Evolutionary conservation across 192 early-diverging fungal genomes (phyloP), one percentile per base, ranked within the genome.

Genomic region (Linnemannia elongata): DNA sequence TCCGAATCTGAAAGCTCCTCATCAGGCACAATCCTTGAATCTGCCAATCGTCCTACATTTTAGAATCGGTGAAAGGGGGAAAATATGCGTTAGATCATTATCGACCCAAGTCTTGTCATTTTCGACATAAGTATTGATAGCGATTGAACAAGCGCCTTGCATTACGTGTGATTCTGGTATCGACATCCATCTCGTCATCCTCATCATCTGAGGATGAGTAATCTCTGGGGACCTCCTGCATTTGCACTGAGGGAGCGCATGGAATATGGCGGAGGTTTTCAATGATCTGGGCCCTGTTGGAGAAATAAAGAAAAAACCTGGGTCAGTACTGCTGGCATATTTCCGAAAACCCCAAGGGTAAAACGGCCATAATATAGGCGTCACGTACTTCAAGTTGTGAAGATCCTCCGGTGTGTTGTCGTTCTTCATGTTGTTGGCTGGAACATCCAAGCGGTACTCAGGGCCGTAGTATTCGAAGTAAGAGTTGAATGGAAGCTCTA

Each of bases 381-480:
- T 5, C 24, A 74, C 89, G 63, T 89, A 95, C 95, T 94, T 93
- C 76, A 98, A 94, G 68, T 94, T 93, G 74, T 97, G 95, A 49
- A 99, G 92, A 79, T 97, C 96, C 83, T 95, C 91, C 13, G 94
- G 94, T 38, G 95, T 95, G 85, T 99, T 99, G 81, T 93, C 91
- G 85, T 99, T 97, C 74, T 96, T 94, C 93, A 96, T 95, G 79
- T 96, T 97, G 85, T 94, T 98, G 54, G 96, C 90, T 0, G 95
- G 94, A 24, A 96, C 95, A 78, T 99, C 97, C 63, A 99, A 89
- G 71, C 90, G 90, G 88, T 96, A 98, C 78, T 99, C 96, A 18
- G 97, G 97, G 2, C 96, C 97, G 89, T 95, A 99, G 82, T 97
- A 97, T 79, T 95, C 94, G 69, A 95, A 95, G 85, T 97, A 99